These are phyloP conservation scores for Bipolaris victoriae DNA, from an alignment of 2,329 filamentous ascomycete species.

Conservation along the genomic window DNA sequence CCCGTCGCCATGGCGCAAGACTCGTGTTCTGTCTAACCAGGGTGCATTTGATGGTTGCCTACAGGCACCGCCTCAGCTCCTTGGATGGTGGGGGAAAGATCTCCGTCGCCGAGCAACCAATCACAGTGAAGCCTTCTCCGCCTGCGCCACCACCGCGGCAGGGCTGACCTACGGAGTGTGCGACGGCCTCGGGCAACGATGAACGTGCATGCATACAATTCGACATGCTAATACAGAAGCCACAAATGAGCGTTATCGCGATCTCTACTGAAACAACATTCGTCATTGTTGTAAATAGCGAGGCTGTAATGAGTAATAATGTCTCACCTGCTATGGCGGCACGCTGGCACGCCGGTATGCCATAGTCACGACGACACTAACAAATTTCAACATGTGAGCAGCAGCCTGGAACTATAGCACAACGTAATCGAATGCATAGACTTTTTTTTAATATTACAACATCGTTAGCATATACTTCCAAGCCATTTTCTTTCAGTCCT, in stretches of 20 bases:
- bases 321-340: background rate
- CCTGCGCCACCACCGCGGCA: slow-evolving; percentile 12
- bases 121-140: slow-evolving; percentile 11
- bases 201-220: background rate
- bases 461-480: background rate
- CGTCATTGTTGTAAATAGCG: background rate
- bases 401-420: background rate
- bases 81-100: slow-evolving; percentile 9
- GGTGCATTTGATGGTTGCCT: slow-evolving; percentile 44
- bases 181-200: background rate
- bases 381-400: background rate
- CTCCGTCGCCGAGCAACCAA: slow-evolving; percentile 9
- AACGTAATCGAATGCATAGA: background rate
- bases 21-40: slow-evolving; percentile 26
- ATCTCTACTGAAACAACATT: background rate
- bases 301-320: background rate
- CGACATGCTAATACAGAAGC: too few relatives aligned
- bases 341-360: background rate
- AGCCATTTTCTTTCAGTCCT: background rate
- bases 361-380: slow-evolving; percentile 1
- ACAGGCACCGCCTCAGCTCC: slow-evolving; percentile 23
- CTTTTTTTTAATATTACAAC: slow-evolving; percentile 1
- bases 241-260: background rate
- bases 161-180: background rate
- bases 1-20: slow-evolving; percentile 35